phyloP scores from a whole-genome alignment of 495 filamentous ascomycete genomes.

The Podospora bellae-mahoneyi region DNA sequence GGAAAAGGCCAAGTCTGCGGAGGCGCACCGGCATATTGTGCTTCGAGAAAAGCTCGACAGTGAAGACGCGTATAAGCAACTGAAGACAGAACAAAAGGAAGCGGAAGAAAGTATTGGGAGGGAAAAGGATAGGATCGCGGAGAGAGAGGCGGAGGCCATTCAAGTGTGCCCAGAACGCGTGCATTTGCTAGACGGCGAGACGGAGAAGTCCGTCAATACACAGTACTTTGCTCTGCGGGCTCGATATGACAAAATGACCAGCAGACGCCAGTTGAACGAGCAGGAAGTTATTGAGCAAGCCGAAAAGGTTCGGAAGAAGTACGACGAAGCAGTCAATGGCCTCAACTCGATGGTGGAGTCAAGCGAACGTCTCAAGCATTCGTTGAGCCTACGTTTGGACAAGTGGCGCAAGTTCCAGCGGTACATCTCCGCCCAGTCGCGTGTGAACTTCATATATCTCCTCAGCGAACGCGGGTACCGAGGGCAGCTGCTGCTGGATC shows the following conservation, averaged over 20 bases:
- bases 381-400: constrained; percentile 64
- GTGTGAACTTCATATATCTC: constrained; percentile 81
- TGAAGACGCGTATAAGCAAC: constrained; percentile 48
- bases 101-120: constrained; percentile 40
- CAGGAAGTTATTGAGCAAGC: constrained; percentile 57
- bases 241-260: constrained; percentile 45
- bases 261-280: constrained; percentile 56
- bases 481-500: constrained; percentile 74
- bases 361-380: constrained; percentile 56
- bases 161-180: constrained; percentile 56
- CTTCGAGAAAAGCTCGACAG: constrained; percentile 62
- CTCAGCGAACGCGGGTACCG: constrained; percentile 86
- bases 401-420: constrained; percentile 79
- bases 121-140: constrained; percentile 40
- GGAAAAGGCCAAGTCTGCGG: constrained; percentile 50
- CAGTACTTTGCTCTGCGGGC: constrained; percentile 58
- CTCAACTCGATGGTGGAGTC: constrained; percentile 49
- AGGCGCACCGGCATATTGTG: constrained; percentile 49
- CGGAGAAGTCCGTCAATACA: constrained; percentile 55
- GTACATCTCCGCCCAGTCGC: constrained; percentile 77
- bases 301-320: constrained; percentile 34
- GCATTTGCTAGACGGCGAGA: constrained; percentile 66
- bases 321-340: constrained; percentile 37
- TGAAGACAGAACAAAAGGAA: constrained; percentile 45
- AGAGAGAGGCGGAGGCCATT: constrained; percentile 54